phyloP scores from a whole-genome alignment of 2,329 filamentous ascomycete species.

The Clonostachys rhizophaga region DNA sequence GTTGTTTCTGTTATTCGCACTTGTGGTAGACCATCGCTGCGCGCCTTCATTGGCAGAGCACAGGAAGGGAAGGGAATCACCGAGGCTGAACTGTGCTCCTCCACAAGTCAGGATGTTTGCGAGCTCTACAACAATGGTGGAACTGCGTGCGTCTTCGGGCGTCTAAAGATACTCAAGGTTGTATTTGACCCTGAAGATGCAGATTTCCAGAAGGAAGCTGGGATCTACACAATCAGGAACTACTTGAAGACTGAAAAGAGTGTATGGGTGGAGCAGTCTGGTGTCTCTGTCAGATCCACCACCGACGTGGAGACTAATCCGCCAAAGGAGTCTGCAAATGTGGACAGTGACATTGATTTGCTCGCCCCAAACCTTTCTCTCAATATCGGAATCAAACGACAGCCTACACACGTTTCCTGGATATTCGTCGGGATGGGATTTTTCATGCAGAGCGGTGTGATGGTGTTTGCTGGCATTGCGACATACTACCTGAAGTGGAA shows the following conservation, averaged over 20 bases:
- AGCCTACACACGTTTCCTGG: background rate
- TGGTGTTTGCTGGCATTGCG: background rate
- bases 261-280: too few relatives aligned
- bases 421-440: background rate
- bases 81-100: slow-evolving; percentile 33
- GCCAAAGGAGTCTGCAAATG: too few relatives aligned
- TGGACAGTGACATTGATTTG: background rate
- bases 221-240: background rate
- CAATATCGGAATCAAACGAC: background rate
- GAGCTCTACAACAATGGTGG: slow-evolving; percentile 26
- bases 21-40: slow-evolving; percentile 18
- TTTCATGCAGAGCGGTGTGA: background rate
- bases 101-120: slow-evolving; percentile 29
- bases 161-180: slow-evolving; percentile 22
- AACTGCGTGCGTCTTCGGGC: slow-evolving; percentile 23
- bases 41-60: slow-evolving; percentile 30
- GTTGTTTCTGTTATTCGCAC: slow-evolving; percentile 22
- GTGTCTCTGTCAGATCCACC: background rate
- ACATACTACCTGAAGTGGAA: background rate
- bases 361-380: background rate
- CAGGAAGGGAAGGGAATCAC: slow-evolving; percentile 22
- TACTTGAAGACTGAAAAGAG: background rate
- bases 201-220: background rate
- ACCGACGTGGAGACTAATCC: background rate
- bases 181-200: slow-evolving; percentile 6